Evolutionary conservation across 345 rosid genomes (phyloP), one percentile per base, ranked within the genome.

Genomic region (Aquilaria yunnanensis): DNA sequence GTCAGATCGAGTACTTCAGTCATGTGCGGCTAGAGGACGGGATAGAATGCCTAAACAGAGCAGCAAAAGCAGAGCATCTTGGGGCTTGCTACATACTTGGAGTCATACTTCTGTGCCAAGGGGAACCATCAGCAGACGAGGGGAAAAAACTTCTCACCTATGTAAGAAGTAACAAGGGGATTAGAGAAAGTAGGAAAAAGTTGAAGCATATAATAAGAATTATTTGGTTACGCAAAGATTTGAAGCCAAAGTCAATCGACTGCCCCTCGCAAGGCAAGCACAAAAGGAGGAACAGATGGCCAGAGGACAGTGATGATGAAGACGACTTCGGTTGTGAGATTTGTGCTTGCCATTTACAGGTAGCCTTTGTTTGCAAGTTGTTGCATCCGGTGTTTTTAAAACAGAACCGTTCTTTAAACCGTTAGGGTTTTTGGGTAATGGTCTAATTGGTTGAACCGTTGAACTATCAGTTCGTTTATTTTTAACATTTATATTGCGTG

Each of bases 21-120:
- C 56, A 9, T 9, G 12, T 31, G 23, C 48, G 12, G 13, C 14
- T 48, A 47, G 66, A 54, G 7, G 55, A 58, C 2, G 74, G 66
- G 10, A 1, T 65, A 7, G 14, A n/a, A 1, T 47, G 14, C 49
- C 53, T 70, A 53, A 31, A 41, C 5, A 34, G 12, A 16, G 74
- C 74, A 10, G 47, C 61, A 7, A 50, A 34, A 47, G 48, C 14
- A 8, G 66, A 51, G 41, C 66, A 70, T 29, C 30, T 16, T 1
- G 66, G 52, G 55, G 74, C 74, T 23, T 46, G 61, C 9, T 70
- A 70, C 14, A 14, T 54, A 1, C 69, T 70, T 16, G 70, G 57
- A 2, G 56, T 65, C 7, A 54, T 65, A 9, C 50, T 54, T 1
- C 12, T 65, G 1, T 49, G 61, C 51, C 48, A 12, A 43, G 52